Percentiles rank a stretch among this genome's conserved stretches.
Evolutionary conservation across 352 stramenopile species (phyloP).

Genomic region (Pythium sp.): DNA sequence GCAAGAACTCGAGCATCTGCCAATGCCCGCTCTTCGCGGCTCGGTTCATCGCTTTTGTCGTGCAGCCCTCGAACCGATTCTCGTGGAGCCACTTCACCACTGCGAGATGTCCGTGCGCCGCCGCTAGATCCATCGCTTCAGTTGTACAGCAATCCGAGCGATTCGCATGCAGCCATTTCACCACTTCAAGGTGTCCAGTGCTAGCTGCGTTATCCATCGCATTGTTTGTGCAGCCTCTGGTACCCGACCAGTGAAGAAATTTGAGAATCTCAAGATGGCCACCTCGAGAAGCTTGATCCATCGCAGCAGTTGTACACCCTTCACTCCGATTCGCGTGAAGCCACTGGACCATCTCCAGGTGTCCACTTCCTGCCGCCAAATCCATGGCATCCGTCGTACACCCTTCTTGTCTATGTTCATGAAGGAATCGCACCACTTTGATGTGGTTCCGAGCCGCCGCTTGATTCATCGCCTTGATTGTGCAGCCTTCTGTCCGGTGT

Average conservation of each 20-base stretch:
- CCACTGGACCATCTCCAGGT: neutral
- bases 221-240: neutral
- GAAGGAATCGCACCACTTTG: neutral
- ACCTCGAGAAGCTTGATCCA: neutral
- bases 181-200: neutral
- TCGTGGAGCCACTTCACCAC: neutral
- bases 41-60: neutral
- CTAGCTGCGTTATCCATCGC: neutral
- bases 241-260: neutral
- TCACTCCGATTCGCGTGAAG: neutral
- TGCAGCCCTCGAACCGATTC: slow-evolving; percentile 1
- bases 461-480: neutral
- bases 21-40: neutral
- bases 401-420: slow-evolving; percentile 1
- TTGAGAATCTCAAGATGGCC: neutral
- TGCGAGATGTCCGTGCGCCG: neutral
- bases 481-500: neutral
- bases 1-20: slow-evolving; percentile 4
- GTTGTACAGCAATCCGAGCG: neutral
- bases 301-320: neutral
- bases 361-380: neutral
- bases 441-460: neutral
- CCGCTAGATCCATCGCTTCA: neutral
- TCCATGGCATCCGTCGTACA: slow-evolving; percentile 1
- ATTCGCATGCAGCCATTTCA: neutral